A percentile compares a stretch with the other conserved stretches of the same genome.
Conservation (phyloP, 495 filamentous ascomycete genomes). For the Talaromyces liani region DNA sequence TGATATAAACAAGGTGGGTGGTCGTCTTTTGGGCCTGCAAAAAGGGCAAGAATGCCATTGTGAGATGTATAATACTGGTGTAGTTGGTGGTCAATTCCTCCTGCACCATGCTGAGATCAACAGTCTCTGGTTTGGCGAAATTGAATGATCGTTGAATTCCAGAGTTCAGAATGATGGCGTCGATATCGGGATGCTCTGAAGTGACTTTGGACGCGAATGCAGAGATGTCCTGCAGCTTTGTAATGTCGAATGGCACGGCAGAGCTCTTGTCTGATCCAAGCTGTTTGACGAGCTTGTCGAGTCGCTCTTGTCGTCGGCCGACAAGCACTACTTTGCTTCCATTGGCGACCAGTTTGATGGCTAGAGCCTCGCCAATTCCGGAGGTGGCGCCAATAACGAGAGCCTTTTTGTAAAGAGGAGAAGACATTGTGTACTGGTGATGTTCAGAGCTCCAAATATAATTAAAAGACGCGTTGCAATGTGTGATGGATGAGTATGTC, state of each 20-base stretch:
- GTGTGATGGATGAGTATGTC: too few relatives aligned
- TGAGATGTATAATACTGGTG: slow-evolving; percentile 51
- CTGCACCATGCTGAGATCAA: slow-evolving; percentile 49
- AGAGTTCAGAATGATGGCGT: slow-evolving; percentile 35
- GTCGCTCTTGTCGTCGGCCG: slow-evolving; percentile 57
- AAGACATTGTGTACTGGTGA: not conserved
- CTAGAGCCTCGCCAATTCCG: slow-evolving; percentile 62
- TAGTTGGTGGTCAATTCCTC: slow-evolving; percentile 63
- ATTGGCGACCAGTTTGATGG: slow-evolving; percentile 52
- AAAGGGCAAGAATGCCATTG: slow-evolving; percentile 56
- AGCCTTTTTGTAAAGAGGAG: slow-evolving; percentile 50
- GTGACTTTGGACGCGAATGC: slow-evolving; percentile 43
- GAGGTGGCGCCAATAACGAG: slow-evolving; percentile 66
- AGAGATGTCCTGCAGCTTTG: slow-evolving; percentile 49
- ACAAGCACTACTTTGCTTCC: slow-evolving; percentile 54
- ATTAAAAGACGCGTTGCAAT: too few relatives aligned
- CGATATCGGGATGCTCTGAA: slow-evolving; percentile 44
- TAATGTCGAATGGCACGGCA: slow-evolving; percentile 55
- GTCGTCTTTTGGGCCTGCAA: slow-evolving; percentile 39
- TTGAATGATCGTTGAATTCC: slow-evolving; percentile 47
- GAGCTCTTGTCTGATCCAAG: slow-evolving; percentile 49
- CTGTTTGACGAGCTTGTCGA: slow-evolving; percentile 53
- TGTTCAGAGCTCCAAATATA: not conserved
- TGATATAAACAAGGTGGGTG: slow-evolving; percentile 31
- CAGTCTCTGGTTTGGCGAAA: slow-evolving; percentile 51